These are phyloP conservation scores for Cryphonectria naterciae DNA, from an alignment of 2,329 filamentous ascomycete species.

Conservation along the genomic window DNA sequence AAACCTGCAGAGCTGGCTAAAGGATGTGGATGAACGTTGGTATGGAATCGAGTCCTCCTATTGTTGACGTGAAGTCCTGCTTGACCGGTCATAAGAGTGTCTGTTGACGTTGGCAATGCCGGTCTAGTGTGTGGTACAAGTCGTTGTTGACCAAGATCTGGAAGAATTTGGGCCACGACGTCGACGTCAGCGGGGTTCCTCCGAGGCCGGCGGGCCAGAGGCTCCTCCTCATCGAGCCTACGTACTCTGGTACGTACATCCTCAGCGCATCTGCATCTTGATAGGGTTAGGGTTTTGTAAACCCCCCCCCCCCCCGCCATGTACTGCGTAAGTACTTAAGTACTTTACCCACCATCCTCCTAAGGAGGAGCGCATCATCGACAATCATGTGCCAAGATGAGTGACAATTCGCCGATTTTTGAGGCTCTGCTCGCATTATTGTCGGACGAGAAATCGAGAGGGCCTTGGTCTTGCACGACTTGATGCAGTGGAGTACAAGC, in stretches of 20 bases:
- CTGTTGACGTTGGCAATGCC: neutral
- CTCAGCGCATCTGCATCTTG: neutral
- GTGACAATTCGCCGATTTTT: neutral
- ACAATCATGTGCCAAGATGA: neutral
- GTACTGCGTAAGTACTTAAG: neutral
- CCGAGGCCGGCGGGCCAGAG: slow-evolving; percentile 17
- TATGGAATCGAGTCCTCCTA: neutral
- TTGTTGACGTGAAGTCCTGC: neutral
- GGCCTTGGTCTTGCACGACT: neutral
- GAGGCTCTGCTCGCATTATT: slow-evolving; percentile 2
- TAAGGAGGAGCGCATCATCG: neutral
- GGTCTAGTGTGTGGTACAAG: neutral
- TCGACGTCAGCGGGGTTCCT: slow-evolving; percentile 23
- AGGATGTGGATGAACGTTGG: neutral
- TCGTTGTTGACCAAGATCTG: neutral
- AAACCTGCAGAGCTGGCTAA: neutral
- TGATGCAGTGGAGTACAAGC: neutral
- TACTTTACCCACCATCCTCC: neutral
- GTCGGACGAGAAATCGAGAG: neutral
- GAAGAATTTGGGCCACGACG: slow-evolving; percentile 6
- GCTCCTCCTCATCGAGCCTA: neutral
- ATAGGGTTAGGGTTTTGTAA: neutral
- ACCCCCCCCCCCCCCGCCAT: no score
- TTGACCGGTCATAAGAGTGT: neutral
- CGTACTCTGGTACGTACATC: no score